These are phyloP conservation scores for Diplotaxis tenuifolia DNA, from an alignment of 345 rosid species.

Conservation along the genomic window DNA sequence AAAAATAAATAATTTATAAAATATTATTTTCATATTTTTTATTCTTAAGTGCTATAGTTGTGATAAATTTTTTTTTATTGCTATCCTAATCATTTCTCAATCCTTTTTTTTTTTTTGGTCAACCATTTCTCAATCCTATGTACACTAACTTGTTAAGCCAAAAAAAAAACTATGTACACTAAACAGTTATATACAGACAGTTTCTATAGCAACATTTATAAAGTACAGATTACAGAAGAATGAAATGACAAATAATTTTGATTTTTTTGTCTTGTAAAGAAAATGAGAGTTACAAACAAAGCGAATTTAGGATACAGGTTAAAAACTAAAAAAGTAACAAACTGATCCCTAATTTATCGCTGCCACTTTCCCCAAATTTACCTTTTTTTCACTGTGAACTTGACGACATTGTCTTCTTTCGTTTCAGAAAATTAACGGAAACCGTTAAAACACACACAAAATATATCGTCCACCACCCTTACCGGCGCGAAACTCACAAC, in stretches of 20 bases:
- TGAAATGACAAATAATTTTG: background rate
- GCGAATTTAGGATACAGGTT: conserved; percentile 4
- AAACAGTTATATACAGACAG: conserved; percentile 12
- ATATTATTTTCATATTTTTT: too few species aligned
- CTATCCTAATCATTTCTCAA: too few species aligned
- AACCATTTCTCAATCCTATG: too few species aligned
- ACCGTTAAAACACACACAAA: conserved; percentile 19
- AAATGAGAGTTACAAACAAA: background rate
- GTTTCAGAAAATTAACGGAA: conserved; percentile 31
- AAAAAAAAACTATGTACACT: background rate
- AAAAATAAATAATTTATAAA: too few species aligned
- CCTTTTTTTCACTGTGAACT: conserved; percentile 1
- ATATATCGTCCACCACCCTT: conserved; percentile 32
- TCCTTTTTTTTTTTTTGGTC: too few species aligned
- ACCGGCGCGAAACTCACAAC: conserved; percentile 29
- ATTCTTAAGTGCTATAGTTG: too few species aligned
- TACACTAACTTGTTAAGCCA: too few species aligned
- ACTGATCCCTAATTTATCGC: conserved; percentile 25
- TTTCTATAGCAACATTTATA: conserved; percentile 30
- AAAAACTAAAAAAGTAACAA: conserved; percentile 19
- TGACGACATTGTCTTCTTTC: conserved; percentile 28
- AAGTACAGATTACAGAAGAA: conserved; percentile 15
- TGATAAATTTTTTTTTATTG: too few species aligned
- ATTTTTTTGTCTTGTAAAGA: background rate
- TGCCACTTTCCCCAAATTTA: background rate